Evolutionary conservation across 768 basidiomycete genomes (phyloP), one percentile per base, ranked within the genome.

Genomic region (Royoungia palumana): DNA sequence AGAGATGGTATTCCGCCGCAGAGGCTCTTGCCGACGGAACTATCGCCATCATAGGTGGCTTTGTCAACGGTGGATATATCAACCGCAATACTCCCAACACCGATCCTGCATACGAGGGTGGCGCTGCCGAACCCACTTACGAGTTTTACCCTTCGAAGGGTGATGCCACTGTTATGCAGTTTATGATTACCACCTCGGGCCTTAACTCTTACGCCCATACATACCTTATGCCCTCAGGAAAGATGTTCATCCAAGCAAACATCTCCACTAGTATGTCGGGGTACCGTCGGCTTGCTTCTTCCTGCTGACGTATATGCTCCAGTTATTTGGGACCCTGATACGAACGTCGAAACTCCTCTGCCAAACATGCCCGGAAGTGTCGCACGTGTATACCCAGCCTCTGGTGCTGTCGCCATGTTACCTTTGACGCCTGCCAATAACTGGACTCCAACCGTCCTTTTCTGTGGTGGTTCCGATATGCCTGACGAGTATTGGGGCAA

Each of bases 391-490:
- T 94, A 94, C 63, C 93, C 93, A n/a, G 94, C 87, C 0, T 92
- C 92, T 9, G 92, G 89, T 41, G 94, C 87, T 3, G 79, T 79
- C 9, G 87, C 87, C 41, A 91, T 98, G 87, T 76, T 98, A 2
- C 94, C 94, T 4, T 74, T 98, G 17, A 95, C 89, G 4, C 87
- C 89, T 13, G 85, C 77, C 25, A 96, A 95, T 71, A 86, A 90
- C 63, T 98, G 88, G 68, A 81, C 77, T 0, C 88, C 86, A 1
- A 90, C 91, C 0, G 67, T 96, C 49, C 59, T 98, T 41, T 94
- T 97, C 71, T 98, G 94, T 59, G 94, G 94, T 47, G 95, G 95
- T 19, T 81, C 81, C 14, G 76, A 86, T 64, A 85, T 95, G 79
- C 73, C 82, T 10, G 85, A 85, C 35, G 72, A 75, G 20, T 73